Evolutionary conservation across 2,329 filamentous ascomycete species (phyloP).

Genomic region (Penicillium palitans): DNA sequence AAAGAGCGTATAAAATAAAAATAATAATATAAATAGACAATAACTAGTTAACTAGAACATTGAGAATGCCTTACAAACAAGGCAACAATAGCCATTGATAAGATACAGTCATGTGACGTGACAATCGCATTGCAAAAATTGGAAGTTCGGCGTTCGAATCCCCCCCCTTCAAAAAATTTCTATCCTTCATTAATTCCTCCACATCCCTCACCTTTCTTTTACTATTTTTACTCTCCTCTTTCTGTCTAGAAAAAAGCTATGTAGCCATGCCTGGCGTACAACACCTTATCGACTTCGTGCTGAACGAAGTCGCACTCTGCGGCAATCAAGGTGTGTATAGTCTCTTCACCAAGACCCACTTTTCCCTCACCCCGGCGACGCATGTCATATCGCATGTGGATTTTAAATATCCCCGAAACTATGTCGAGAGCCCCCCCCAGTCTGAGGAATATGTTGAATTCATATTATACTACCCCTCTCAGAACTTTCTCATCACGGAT

Average conservation of each 20-base stretch:
- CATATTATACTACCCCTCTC: not conserved
- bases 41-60: no score
- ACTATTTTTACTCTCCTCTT: not conserved
- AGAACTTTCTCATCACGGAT: not conserved
- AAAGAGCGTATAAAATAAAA: not conserved
- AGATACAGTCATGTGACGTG: not conserved
- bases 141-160: slow-evolving; percentile 32
- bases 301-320: slow-evolving; percentile 60
- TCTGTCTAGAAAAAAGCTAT: slow-evolving; percentile 3
- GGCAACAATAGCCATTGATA: not conserved
- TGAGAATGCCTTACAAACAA: not conserved
- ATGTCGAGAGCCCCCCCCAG: not conserved
- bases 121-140: slow-evolving; percentile 11
- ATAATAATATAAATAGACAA: not conserved
- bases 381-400: slow-evolving; percentile 11
- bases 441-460: not conserved
- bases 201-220: not conserved
- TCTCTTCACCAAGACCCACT: slow-evolving; percentile 24
- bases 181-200: slow-evolving; percentile 13
- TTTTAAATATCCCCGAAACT: not conserved
- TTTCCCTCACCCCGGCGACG: slow-evolving; percentile 15
- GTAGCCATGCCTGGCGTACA: slow-evolving; percentile 54
- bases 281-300: slow-evolving; percentile 58
- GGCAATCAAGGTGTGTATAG: slow-evolving; percentile 57
- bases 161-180: slow-evolving; percentile 20